Evolutionary conservation across 352 stramenopile genomes (phyloP).

Genomic region (Phytopythium kandeliae): DNA sequence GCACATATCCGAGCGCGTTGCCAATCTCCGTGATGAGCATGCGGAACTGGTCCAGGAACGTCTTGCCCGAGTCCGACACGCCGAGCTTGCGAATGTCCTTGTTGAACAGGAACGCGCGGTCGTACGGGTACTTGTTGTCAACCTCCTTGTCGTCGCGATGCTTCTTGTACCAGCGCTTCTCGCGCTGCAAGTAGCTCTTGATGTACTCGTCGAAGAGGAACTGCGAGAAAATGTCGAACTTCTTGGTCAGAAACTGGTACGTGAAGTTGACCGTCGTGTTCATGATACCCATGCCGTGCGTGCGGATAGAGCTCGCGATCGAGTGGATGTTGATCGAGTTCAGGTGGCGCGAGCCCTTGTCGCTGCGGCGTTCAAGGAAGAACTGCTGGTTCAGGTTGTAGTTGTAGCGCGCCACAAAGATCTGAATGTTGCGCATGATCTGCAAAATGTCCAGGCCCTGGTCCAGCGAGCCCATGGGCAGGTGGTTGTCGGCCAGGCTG

Average conservation of each 20-base stretch:
- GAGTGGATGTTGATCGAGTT: constrained; percentile 93
- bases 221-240: constrained; percentile 89
- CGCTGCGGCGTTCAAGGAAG: constrained; percentile 90
- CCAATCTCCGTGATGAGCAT: constrained; percentile 91
- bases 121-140: constrained; percentile 92
- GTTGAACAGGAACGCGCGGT: constrained; percentile 89
- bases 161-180: constrained; percentile 93
- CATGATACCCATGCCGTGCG: constrained; percentile 95
- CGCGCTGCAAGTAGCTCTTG: constrained; percentile 89
- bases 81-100: constrained; percentile 87
- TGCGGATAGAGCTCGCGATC: constrained; percentile 88
- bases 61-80: constrained; percentile 81
- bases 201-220: constrained; percentile 95
- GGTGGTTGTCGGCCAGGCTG: constrained; percentile 85
- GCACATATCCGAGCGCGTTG: constrained; percentile 91
- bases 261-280: constrained; percentile 95
- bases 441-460: constrained; percentile 92
- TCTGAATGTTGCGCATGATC: constrained; percentile 95
- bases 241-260: constrained; percentile 92
- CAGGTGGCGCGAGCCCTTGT: constrained; percentile 89
- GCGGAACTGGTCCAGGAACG: constrained; percentile 89
- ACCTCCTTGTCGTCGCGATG: constrained; percentile 85
- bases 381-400: constrained; percentile 96
- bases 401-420: constrained; percentile 89
- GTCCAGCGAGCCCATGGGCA: constrained; percentile 92